Evolutionary conservation across 176 grass and related monocot genomes (phyloP).

Genomic region (Ampelocalamus luodianensis): DNA sequence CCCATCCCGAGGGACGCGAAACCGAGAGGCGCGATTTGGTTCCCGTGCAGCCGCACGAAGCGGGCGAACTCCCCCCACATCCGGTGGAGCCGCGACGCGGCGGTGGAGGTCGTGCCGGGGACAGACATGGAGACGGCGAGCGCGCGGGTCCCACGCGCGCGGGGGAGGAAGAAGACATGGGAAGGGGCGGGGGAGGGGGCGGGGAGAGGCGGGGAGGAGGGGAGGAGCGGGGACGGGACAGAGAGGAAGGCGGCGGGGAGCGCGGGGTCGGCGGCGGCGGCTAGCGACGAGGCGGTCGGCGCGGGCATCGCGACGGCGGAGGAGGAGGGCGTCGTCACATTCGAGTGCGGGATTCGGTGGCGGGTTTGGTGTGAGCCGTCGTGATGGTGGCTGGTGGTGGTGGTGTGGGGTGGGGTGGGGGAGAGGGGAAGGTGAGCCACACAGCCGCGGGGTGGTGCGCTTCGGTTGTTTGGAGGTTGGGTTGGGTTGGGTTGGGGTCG

Average conservation of each 20-base stretch:
- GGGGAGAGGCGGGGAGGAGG: conserved; percentile 48
- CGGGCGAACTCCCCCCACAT: conserved; percentile 69
- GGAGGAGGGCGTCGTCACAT: conserved; percentile 1
- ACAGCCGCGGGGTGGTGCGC: conserved; percentile 18
- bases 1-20: conserved; percentile 68
- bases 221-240: conserved; percentile 47
- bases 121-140: conserved; percentile 33
- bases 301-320: conserved; percentile 54
- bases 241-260: conserved; percentile 51
- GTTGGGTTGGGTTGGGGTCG: neutral
- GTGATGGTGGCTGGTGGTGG: neutral
- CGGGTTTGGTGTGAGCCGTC: neutral
- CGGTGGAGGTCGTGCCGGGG: conserved; percentile 25
- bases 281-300: conserved; percentile 31
- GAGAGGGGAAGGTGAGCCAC: conserved; percentile 48
- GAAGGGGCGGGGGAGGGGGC: neutral
- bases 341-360: neutral
- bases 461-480: conserved; percentile 1
- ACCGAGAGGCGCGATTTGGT: conserved; percentile 62
- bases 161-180: conserved; percentile 53
- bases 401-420: neutral
- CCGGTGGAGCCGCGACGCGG: conserved; percentile 42
- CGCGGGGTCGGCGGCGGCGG: conserved; percentile 42
- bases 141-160: conserved; percentile 43
- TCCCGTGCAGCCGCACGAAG: conserved; percentile 71